These are phyloP conservation scores for Leptomonas pyrrhocoris DNA, from an alignment of 208 protist genomes.

Conservation along the genomic window DNA sequence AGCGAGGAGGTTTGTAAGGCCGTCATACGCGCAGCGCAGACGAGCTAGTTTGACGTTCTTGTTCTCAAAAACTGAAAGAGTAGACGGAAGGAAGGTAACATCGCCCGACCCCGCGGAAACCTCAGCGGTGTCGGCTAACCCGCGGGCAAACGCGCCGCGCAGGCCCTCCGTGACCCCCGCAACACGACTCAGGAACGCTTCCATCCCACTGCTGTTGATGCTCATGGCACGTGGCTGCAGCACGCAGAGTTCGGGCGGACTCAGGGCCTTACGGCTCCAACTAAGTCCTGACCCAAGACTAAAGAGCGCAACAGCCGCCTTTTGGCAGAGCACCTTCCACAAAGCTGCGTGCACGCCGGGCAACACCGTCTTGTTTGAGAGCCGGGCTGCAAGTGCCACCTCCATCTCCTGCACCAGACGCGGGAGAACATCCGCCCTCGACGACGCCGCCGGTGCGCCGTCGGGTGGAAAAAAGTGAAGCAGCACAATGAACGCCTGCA, in stretches of 20 bases:
- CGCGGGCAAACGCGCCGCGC: not conserved
- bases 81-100: not conserved
- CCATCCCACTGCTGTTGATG: not conserved
- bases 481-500: slow-evolving; percentile 16
- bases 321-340: slow-evolving; percentile 22
- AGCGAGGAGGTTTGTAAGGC: slow-evolving; percentile 9
- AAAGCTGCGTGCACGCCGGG: slow-evolving; percentile 1
- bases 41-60: not conserved
- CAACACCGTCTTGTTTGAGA: not conserved
- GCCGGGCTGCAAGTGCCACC: not conserved
- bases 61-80: not conserved
- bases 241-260: not conserved
- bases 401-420: slow-evolving; percentile 17
- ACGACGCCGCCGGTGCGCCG: not conserved
- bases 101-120: not conserved
- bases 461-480: slow-evolving; percentile 22
- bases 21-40: slow-evolving; percentile 19
- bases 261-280: slow-evolving; percentile 21
- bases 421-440: slow-evolving; percentile 3
- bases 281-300: slow-evolving; percentile 22
- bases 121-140: not conserved
- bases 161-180: slow-evolving; percentile 16
- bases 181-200: slow-evolving; percentile 7
- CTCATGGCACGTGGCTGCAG: not conserved
- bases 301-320: slow-evolving; percentile 6